Evolutionary conservation across 139 green algal species (phyloP).

Genomic region (Coelastrella sp.): DNA sequence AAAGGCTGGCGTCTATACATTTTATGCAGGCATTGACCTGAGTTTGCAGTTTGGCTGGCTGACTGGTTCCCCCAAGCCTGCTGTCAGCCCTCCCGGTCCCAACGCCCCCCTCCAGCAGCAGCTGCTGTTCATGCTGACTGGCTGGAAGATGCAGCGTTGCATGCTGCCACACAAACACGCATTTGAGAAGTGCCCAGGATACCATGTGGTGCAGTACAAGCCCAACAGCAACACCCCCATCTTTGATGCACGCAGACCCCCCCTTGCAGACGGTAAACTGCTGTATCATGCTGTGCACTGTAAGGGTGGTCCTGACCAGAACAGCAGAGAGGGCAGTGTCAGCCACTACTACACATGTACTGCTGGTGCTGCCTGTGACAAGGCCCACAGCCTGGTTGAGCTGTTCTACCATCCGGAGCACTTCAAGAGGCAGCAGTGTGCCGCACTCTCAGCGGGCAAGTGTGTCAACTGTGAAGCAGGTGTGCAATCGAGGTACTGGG

Average conservation of each 20-base stretch:
- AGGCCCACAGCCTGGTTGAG: conserved; percentile 37
- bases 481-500: background rate
- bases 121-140: conserved; percentile 30
- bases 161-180: background rate
- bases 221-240: background rate
- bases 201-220: conserved; percentile 16
- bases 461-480: conserved; percentile 15
- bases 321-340: background rate
- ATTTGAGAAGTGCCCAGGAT: conserved; percentile 10
- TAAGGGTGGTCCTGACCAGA: background rate
- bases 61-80: background rate
- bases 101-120: conserved; percentile 3
- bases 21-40: background rate
- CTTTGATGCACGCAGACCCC: conserved; percentile 18
- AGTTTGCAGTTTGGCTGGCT: conserved; percentile 14
- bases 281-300: background rate
- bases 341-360: conserved; percentile 23
- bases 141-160: conserved; percentile 28
- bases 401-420: conserved; percentile 28
- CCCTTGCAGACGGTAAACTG: background rate
- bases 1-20: background rate
- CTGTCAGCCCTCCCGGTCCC: background rate
- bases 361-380: conserved; percentile 17
- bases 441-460: background rate
- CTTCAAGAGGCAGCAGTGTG: conserved; percentile 21